phyloP scores from a whole-genome alignment of 805 yeast species.

The Yarrowia porcina region DNA sequence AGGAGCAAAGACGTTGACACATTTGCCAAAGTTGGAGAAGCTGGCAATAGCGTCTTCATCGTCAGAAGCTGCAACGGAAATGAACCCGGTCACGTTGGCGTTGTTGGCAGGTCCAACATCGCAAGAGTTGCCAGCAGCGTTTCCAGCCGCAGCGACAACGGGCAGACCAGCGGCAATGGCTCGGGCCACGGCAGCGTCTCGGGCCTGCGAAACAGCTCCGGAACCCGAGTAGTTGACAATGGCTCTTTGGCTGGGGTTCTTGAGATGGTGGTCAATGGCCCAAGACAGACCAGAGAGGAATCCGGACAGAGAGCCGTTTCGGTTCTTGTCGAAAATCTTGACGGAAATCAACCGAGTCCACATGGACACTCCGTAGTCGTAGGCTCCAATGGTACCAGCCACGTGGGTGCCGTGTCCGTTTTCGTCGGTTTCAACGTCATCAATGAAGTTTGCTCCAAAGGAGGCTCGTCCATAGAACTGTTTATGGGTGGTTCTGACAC shows the following conservation, averaged over 20 bases:
- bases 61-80: conserved; percentile 95
- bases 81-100: conserved; percentile 48
- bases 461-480: conserved; percentile 81
- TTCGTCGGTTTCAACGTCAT: conserved; percentile 72
- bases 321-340: conserved; percentile 56
- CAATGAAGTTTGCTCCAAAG: conserved; percentile 83
- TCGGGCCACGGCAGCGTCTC: conserved; percentile 84
- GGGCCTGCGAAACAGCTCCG: conserved; percentile 85
- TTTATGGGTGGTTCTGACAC: conserved; percentile 68
- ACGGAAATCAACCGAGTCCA: conserved; percentile 56
- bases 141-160: conserved; percentile 96
- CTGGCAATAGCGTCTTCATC: conserved; percentile 86
- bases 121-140: conserved; percentile 91
- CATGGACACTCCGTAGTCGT: conserved; percentile 52
- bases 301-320: conserved; percentile 56
- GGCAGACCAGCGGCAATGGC: conserved; percentile 86
- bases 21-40: conserved; percentile 83
- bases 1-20: conserved; percentile 97
- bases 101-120: conserved; percentile 80
- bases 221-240: conserved; percentile 85
- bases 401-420: conserved; percentile 97
- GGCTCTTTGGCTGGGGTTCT: conserved; percentile 40
- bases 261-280: conserved; percentile 72
- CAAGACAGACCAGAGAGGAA: conserved; percentile 59
- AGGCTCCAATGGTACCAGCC: conserved; percentile 72